Percentiles rank a stretch among this genome's conserved stretches.
These are phyloP conservation scores for Phialophora expanda DNA, from an alignment of 2,329 filamentous ascomycete genomes.

Conservation along the genomic window DNA sequence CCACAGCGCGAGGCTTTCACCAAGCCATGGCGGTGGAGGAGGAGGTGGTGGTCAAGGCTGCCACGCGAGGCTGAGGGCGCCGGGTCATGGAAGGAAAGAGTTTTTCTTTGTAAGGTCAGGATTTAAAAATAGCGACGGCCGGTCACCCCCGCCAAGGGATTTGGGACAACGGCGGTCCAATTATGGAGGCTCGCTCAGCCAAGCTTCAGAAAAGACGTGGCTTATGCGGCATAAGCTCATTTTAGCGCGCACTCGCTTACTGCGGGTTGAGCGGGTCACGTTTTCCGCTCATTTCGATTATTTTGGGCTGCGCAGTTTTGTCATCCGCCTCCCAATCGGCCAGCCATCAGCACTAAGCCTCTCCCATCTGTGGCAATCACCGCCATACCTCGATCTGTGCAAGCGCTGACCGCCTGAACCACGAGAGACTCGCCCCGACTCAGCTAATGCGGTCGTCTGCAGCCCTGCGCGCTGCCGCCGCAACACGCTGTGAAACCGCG, in stretches of 20 bases:
- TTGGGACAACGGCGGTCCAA: neutral
- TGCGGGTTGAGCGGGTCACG: neutral
- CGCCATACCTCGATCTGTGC: constrained; percentile 18
- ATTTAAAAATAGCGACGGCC: neutral
- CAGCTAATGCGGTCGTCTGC: neutral
- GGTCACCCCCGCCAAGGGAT: neutral
- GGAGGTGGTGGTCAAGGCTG: neutral
- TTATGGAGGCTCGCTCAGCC: neutral
- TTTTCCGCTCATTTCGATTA: neutral
- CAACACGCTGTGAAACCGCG: neutral
- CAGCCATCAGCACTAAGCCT: constrained; percentile 19
- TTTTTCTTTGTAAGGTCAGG: neutral
- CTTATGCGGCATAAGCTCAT: constrained; percentile 10
- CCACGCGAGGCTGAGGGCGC: neutral
- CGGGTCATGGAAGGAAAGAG: neutral
- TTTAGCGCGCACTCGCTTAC: neutral
- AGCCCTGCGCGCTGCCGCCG: neutral
- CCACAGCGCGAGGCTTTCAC: constrained; percentile 8
- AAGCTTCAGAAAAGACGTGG: neutral
- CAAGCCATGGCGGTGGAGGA: neutral
- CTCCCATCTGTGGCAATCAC: constrained; percentile 17
- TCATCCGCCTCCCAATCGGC: constrained; percentile 8
- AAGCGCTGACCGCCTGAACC: constrained; percentile 21
- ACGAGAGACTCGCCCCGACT: neutral
- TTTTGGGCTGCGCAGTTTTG: constrained; percentile 18